Base-by-base conservation (phyloP, 2,329 filamentous ascomycete genomes). In the Periglandula ipomoeae region DNA sequence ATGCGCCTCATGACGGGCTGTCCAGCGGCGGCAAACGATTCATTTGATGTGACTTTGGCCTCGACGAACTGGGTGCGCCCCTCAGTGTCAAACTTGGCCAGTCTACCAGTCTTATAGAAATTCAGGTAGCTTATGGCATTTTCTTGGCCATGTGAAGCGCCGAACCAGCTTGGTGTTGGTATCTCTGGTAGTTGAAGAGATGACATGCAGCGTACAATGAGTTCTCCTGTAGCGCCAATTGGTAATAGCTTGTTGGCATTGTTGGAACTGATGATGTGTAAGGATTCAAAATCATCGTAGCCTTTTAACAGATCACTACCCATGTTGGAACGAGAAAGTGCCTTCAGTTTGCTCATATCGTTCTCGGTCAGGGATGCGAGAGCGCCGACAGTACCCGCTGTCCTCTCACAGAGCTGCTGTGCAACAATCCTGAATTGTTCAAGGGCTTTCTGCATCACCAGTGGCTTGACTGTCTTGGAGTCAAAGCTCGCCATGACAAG, bases 401-500 rank as follows among this genome's bases (percentile, higher is more conserved):
- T n/a, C n/a, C n/a, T n/a, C n/a, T n/a, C n/a, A n/a, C n/a, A n/a
- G n/a, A n/a, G n/a, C n/a, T n/a, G n/a, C n/a, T n/a, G n/a, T n/a
- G n/a, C n/a, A n/a, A n/a, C n/a, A n/a, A n/a, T n/a, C n/a, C n/a
- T n/a, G n/a, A n/a, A n/a, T n/a, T n/a, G n/a, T n/a, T n/a, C n/a
- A n/a, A n/a, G n/a, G n/a, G n/a, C n/a, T 59, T 61, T 70, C 55
- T 81, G 66, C 65, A 82, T 77, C 17, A 73, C 70, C 22, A 66
- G 62, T 27, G 65, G 68, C 17, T 67, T 67, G 17, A 85, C 73
- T 1, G 75, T 72, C n/a, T 75, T 74, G 20, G 79, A 79, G 57
- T 85, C 81, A 56, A 84, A 84, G 56, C 81, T 82, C 1, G 80
- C 79, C 67, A 80, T 81, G 49, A 81, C 68, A 15, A 75, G 62